These are phyloP conservation scores for Bipolaris bicolor DNA, from an alignment of 2,329 filamentous ascomycete genomes.

Conservation along the genomic window DNA sequence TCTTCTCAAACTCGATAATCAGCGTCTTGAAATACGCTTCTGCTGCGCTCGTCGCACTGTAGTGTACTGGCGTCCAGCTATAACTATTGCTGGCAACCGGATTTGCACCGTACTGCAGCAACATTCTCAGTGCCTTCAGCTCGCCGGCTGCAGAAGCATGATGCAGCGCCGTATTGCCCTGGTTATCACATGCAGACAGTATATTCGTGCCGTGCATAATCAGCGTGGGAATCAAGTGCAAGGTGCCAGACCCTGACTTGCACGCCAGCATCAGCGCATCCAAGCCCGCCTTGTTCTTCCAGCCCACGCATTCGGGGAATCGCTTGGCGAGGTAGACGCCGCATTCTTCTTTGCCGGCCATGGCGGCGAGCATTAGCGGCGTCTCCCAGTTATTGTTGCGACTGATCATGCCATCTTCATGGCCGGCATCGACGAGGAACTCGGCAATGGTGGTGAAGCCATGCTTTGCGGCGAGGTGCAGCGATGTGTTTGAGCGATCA, in stretches of 20 bases:
- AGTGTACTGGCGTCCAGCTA: constrained; percentile 83
- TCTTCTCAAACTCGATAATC: constrained; percentile 72
- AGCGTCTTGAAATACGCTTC: constrained; percentile 84
- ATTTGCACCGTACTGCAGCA: constrained; percentile 80
- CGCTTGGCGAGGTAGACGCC: constrained; percentile 72
- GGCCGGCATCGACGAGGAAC: constrained; percentile 73
- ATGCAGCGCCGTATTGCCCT: constrained; percentile 87
- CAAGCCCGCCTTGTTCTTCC: constrained; percentile 70
- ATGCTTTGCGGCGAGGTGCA: constrained; percentile 79
- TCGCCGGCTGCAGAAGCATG: constrained; percentile 85
- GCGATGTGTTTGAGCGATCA: constrained; percentile 78
- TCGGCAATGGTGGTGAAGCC: constrained; percentile 73
- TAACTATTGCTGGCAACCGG: constrained; percentile 73
- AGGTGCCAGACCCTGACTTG: constrained; percentile 47
- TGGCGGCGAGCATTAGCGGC: constrained; percentile 78
- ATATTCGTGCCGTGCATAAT: constrained; percentile 41
- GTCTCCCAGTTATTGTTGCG: constrained; percentile 82
- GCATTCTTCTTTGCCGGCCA: constrained; percentile 72
- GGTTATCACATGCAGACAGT: constrained; percentile 59
- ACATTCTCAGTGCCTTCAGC: constrained; percentile 74
- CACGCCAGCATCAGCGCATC: constrained; percentile 63
- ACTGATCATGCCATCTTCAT: constrained; percentile 74
- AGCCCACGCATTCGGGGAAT: constrained; percentile 67
- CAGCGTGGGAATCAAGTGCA: constrained; percentile 53
- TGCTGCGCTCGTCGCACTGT: constrained; percentile 80